Percentiles rank a stretch among this genome's conserved stretches.
Conservation (phyloP, 805 yeast genomes). For the Candida parachauliodes region DNA sequence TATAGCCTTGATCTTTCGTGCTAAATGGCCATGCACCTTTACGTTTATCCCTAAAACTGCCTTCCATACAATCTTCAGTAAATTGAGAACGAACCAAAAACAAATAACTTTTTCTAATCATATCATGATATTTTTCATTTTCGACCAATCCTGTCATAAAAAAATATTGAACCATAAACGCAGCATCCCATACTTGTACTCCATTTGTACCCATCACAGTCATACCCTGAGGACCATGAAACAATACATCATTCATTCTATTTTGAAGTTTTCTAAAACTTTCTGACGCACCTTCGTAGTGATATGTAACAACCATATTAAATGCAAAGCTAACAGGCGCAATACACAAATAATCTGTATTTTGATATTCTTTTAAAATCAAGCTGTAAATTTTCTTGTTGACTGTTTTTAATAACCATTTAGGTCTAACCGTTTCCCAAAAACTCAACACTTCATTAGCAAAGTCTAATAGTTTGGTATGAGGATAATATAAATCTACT, state of each 20-base stretch:
- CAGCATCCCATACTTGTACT: constrained; percentile 94
- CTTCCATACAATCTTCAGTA: constrained; percentile 69
- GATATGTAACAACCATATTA: constrained; percentile 65
- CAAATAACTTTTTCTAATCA: constrained; percentile 61
- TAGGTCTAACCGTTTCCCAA: constrained; percentile 76
- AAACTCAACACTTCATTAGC: constrained; percentile 56
- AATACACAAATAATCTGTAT: constrained; percentile 78
- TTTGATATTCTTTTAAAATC: constrained; percentile 67
- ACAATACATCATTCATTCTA: constrained; percentile 71
- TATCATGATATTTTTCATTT: constrained; percentile 57
- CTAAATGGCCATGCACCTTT: constrained; percentile 96
- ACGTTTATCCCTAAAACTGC: constrained; percentile 78
- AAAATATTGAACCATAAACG: constrained; percentile 83
- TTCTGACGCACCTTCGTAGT: constrained; percentile 70
- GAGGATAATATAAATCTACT: constrained; percentile 92
- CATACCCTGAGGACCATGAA: constrained; percentile 88
- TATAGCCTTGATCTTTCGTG: constrained; percentile 92
- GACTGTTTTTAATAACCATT: constrained; percentile 57
- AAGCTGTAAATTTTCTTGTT: constrained; percentile 55
- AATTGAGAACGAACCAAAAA: constrained; percentile 84
- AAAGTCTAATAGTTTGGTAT: constrained; percentile 60
- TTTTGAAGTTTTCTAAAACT: constrained; percentile 52
- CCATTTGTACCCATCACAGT: constrained; percentile 97
- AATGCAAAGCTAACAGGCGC: constrained; percentile 94
- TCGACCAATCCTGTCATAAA: constrained; percentile 78